phyloP scores from a whole-genome alignment of 768 basidiomycete species.

The Amanita brunnescens region DNA sequence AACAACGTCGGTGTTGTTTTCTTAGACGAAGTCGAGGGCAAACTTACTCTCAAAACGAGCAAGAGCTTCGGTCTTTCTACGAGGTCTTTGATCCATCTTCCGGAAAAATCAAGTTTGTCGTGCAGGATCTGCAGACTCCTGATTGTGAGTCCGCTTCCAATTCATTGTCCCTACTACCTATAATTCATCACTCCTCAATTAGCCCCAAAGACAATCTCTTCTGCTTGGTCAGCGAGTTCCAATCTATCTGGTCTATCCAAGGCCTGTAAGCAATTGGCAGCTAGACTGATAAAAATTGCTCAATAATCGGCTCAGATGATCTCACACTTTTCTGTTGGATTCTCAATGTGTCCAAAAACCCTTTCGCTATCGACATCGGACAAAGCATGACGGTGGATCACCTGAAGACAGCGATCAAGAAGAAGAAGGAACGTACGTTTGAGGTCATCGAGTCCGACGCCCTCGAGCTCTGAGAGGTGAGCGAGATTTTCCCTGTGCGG shows the following conservation, averaged over 20 bases:
- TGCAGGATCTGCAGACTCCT: conserved; percentile 8
- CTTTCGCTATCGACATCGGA: conserved; percentile 12
- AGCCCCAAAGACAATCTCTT: conserved; percentile 4
- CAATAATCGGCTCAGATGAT: conserved; percentile 6
- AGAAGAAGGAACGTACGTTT: conserved; percentile 10
- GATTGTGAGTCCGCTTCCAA: conserved; percentile 7
- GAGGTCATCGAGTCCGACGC: conserved; percentile 7
- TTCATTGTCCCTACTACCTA: background rate
- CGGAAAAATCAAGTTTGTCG: conserved; percentile 8
- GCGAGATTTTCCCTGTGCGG: conserved; percentile 8
- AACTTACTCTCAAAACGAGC: conserved; percentile 1
- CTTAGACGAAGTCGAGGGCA: conserved; percentile 1
- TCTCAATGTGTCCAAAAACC: conserved; percentile 8
- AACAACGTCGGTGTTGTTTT: conserved; percentile 5
- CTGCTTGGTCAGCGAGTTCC: conserved; percentile 9
- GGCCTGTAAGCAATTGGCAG: conserved; percentile 6
- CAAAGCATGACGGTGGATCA: conserved; percentile 10
- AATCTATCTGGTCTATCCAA: conserved; percentile 5
- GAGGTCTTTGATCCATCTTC: background rate
- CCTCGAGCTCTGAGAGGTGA: conserved; percentile 13
- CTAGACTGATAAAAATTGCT: conserved; percentile 7
- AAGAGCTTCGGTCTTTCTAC: background rate
- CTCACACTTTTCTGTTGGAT: conserved; percentile 15
- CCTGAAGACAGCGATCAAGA: conserved; percentile 12
- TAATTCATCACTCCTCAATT: conserved; percentile 5